Base-by-base conservation (phyloP, 306 rosid species). In the Acacia crassicarpa region DNA sequence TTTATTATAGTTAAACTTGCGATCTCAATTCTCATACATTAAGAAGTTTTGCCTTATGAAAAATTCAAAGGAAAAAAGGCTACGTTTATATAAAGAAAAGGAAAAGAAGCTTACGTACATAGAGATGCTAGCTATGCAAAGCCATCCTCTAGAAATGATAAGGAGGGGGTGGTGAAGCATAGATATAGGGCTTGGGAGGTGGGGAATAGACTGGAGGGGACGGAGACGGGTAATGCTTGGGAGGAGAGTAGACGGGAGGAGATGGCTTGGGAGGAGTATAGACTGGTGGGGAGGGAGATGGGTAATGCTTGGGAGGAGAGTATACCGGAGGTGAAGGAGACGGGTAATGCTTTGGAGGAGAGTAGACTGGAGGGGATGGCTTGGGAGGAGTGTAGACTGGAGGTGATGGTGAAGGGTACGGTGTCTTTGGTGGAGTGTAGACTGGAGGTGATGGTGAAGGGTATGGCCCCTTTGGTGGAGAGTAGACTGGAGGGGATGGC, bases 101-200 rank as follows among this genome's bases (percentile, higher is more conserved):
- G n/a, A 8, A 19, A 35, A 41, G 67, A 56, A 80, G 66, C 83
- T 87, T 67, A 88, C 27, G 27, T 27, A 27, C 92, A 14, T 2
- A 1, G n/a, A 63, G 89, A 70, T 74, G 48, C 4, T 11, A 51
- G 62, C 62, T 63, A 32, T n/a, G 16, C 20, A 25, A 66, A 63
- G n/a, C 66, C 38, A 58, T 67, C 78, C 11, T 88, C 91, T 91
- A 91, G 85, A 83, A 67, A 81, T 89, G 85, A 86, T 90, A 74
- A 16, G 91, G 92, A 25, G 95, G 93, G 73, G 95, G 92, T 20
- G 92, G 92, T 67, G 91, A 89, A 20, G 88, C 32, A 41, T 89
- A 89, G 82, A 67, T 16, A 77, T 88, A 61, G 35, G 67, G 67
- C 19, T 11, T 62, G 40, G 12, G 67, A 61, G 71, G 45, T 35